Conservation (phyloP, 495 filamentous ascomycete species). For the Neurospora sp. region DNA sequence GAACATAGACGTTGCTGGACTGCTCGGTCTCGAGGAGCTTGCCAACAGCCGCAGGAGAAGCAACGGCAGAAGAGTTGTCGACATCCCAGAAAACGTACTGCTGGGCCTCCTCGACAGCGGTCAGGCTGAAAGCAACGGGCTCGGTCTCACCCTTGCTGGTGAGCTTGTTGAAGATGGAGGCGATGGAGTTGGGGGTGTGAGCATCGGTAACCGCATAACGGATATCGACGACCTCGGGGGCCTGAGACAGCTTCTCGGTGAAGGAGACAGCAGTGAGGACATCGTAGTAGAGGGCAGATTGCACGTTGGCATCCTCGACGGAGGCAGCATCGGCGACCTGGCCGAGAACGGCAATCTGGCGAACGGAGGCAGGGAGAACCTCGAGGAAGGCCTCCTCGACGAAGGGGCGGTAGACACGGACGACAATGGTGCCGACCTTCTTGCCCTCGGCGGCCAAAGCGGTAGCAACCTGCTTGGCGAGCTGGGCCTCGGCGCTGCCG, state of each 20-base stretch:
- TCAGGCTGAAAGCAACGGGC: slow-evolving; percentile 37
- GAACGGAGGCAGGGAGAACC: slow-evolving; percentile 62
- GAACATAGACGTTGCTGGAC: slow-evolving; percentile 65
- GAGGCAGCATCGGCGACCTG: slow-evolving; percentile 43
- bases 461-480: slow-evolving; percentile 71
- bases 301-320: slow-evolving; percentile 58
- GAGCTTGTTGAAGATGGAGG: slow-evolving; percentile 46
- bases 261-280: slow-evolving; percentile 78
- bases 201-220: slow-evolving; percentile 77
- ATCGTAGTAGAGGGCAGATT: slow-evolving; percentile 80
- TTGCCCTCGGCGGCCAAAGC: slow-evolving; percentile 59
- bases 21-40: slow-evolving; percentile 66
- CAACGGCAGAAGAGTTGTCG: slow-evolving; percentile 58
- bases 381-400: slow-evolving; percentile 86
- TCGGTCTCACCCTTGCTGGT: slow-evolving; percentile 49
- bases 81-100: slow-evolving; percentile 94
- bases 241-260: slow-evolving; percentile 49
- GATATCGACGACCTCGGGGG: slow-evolving; percentile 61
- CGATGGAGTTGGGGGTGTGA: slow-evolving; percentile 68
- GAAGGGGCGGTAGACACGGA: slow-evolving; percentile 90
- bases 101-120: slow-evolving; percentile 40
- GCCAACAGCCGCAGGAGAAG: slow-evolving; percentile 56
- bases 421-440: slow-evolving; percentile 77
- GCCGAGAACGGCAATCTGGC: slow-evolving; percentile 59
- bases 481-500: slow-evolving; percentile 78